A percentile compares a stretch with the other conserved stretches of the same genome.
These are phyloP conservation scores for Auriscalpium microsporum DNA, from an alignment of 768 basidiomycete genomes.

Conservation along the genomic window DNA sequence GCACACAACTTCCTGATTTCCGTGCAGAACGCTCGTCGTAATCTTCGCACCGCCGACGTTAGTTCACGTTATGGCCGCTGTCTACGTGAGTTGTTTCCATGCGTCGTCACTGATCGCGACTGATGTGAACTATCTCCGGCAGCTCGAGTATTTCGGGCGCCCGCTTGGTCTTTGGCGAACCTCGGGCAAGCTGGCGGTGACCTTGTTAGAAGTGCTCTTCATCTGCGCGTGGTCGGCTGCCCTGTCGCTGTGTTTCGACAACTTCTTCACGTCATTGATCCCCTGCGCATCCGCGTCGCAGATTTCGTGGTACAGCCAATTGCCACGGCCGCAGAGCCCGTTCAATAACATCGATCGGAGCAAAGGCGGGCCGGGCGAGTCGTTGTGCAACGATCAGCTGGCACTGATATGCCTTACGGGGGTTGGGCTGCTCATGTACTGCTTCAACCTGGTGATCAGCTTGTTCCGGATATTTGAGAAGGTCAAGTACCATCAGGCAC, in stretches of 20 bases:
- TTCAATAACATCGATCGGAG: slow-evolving; percentile 31
- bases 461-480: slow-evolving; percentile 85
- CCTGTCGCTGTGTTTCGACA: slow-evolving; percentile 82
- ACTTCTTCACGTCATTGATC: slow-evolving; percentile 81
- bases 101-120: slow-evolving; percentile 9
- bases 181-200: slow-evolving; percentile 78
- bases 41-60: slow-evolving; percentile 80
- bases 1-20: not conserved
- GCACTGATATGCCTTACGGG: slow-evolving; percentile 72
- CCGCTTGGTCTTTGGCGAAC: slow-evolving; percentile 91
- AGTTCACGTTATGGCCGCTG: slow-evolving; percentile 75
- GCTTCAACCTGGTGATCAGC: slow-evolving; percentile 77
- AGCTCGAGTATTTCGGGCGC: slow-evolving; percentile 91
- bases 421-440: slow-evolving; percentile 71
- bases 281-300: slow-evolving; percentile 57
- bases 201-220: slow-evolving; percentile 80
- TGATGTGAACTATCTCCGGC: slow-evolving; percentile 10
- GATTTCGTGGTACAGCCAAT: slow-evolving; percentile 66
- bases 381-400: slow-evolving; percentile 68
- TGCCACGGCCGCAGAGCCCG: slow-evolving; percentile 42
- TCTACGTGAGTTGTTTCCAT: slow-evolving; percentile 54
- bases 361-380: slow-evolving; percentile 42
- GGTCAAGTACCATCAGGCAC: slow-evolving; percentile 56
- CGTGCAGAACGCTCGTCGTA: slow-evolving; percentile 63
- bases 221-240: slow-evolving; percentile 93